Base-by-base conservation (phyloP, 2,329 filamentous ascomycete species). In the Claviceps spartinae region DNA sequence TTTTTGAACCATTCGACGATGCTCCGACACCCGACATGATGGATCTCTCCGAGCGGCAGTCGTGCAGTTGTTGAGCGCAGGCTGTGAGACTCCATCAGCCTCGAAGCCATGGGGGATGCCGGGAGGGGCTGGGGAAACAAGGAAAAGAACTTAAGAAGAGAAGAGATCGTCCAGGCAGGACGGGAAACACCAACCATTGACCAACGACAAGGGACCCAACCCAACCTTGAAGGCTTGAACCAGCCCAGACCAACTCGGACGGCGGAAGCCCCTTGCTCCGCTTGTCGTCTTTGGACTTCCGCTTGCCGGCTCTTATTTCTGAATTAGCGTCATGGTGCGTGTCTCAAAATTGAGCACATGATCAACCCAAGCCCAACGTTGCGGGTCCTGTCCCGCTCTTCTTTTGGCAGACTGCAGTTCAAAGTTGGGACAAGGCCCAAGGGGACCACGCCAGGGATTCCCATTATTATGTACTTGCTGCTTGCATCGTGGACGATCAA, bases 331-430 rank as follows among this genome's bases (percentile, higher is more conserved):
- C 61, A 60, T 53, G 59, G 58, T 62, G 62, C 60, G 61, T 64
- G 68, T 69, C 67, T 70, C 64, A 63, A 65, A 61, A 69, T 66
- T 67, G 68, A 63, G 66, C 71, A 73, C 70, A 73, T 73, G 71
- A 73, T 67, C 68, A 68, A 46, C 37, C 49, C 56, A 65, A 65
- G 66, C 67, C 68, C 63, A 69, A 65, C 57, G 56, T 59, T 69
- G 66, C 63, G 67, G 67, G 62, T 68, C 58, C 44, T 45, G 55
- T 44, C 50, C 40, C 45, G 34, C 30, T 47, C 45, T 47, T 37
- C 45, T 47, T 47, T 47, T 47, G 45, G 45, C 45, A n/a, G n/a
- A n/a, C n/a, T n/a, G n/a, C n/a, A 36, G 52, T 54, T 49, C 47
- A 43, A 34, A 24, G 24, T 24, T 34, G 30, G 30, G 30, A 34